Evolutionary conservation across 2,329 filamentous ascomycete species (phyloP).

Genomic region (Botrytis fragariae): DNA sequence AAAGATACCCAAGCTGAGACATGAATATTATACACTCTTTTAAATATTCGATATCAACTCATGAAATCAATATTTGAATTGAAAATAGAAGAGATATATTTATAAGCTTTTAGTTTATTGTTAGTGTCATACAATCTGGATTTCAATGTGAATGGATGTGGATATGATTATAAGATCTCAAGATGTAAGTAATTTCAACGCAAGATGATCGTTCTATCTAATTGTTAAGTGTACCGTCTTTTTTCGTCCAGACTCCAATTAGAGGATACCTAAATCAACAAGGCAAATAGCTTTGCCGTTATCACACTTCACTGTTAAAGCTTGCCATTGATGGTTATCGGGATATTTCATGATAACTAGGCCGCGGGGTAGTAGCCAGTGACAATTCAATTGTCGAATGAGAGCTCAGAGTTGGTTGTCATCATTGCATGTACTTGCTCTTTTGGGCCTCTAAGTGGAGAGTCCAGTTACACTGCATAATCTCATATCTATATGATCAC

Average conservation of each 20-base stretch:
- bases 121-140: no score
- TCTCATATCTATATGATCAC: slow-evolving; percentile 12
- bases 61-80: background rate
- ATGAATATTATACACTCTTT: background rate
- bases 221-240: background rate
- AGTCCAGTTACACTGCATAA: slow-evolving; percentile 7
- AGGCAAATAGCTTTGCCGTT: background rate
- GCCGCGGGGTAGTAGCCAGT: background rate
- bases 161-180: background rate
- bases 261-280: background rate
- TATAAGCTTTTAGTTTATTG: background rate
- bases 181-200: background rate
- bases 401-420: background rate
- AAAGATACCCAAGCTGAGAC: background rate
- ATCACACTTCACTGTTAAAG: slow-evolving; percentile 3
- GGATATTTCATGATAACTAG: background rate
- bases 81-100: background rate
- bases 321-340: background rate
- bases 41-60: background rate
- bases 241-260: background rate
- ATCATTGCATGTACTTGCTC: slow-evolving; percentile 14
- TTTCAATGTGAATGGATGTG: background rate
- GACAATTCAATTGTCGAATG: background rate
- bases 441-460: slow-evolving; percentile 11
- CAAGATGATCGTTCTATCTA: background rate